Percentiles rank a stretch among this genome's conserved stretches.
Evolutionary conservation across 805 yeast species (phyloP).

Genomic region (Kodamaea fukazawae): DNA sequence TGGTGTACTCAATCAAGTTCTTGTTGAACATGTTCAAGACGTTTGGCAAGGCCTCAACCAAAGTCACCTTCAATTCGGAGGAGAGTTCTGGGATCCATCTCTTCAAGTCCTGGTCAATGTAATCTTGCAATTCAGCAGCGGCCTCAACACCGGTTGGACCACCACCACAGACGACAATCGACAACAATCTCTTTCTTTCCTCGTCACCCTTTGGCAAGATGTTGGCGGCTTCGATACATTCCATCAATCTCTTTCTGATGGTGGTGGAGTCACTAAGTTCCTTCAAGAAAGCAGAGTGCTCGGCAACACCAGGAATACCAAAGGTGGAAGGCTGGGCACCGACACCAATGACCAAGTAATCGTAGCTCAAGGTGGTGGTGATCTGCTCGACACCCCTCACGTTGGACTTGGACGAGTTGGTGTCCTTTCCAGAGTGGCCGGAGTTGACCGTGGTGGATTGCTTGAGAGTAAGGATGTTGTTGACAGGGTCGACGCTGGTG

Average conservation of each 20-base stretch:
- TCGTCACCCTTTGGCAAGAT: conserved; percentile 70
- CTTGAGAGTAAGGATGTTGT: conserved; percentile 61
- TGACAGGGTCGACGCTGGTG: conserved; percentile 70
- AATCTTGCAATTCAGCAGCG: conserved; percentile 95
- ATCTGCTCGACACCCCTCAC: conserved; percentile 43
- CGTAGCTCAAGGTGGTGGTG: conserved; percentile 55
- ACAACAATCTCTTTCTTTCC: conserved; percentile 80
- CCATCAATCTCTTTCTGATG: conserved; percentile 79
- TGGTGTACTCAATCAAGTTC: conserved; percentile 73
- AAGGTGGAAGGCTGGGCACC: conserved; percentile 95
- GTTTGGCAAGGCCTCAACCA: conserved; percentile 89
- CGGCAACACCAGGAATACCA: conserved; percentile 91
- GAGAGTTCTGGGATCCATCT: conserved; percentile 88
- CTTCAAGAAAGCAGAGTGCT: conserved; percentile 83
- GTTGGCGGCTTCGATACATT: conserved; percentile 85
- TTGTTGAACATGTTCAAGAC: conserved; percentile 75
- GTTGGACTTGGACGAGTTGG: conserved; percentile 41
- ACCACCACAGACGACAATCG: conserved; percentile 93
- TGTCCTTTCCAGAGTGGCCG: conserved; percentile 52
- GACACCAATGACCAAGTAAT: conserved; percentile 85
- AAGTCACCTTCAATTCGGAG: conserved; percentile 75
- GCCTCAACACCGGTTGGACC: conserved; percentile 99
- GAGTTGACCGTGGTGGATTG: conserved; percentile 56
- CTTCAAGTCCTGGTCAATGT: conserved; percentile 83
- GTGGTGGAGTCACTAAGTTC: conserved; percentile 86